Conservation (phyloP, 257 asterid species). For the Knoxia roxburghii region DNA sequence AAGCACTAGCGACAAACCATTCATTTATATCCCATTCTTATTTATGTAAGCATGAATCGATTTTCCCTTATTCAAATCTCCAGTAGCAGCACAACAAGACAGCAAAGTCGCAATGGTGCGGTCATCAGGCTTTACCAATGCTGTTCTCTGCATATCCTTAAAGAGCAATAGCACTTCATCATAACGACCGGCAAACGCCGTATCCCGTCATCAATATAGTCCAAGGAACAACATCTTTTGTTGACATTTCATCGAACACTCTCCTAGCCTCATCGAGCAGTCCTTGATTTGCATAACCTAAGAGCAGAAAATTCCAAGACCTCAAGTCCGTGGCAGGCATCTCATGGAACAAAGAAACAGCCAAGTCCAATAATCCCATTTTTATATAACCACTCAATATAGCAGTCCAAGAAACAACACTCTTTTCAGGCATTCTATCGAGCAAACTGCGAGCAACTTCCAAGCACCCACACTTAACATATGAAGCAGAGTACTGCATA, state of each 20-base stretch:
- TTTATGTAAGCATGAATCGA: conserved; percentile 31
- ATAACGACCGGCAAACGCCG: conserved; percentile 20
- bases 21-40: conserved; percentile 17
- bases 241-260: conserved; percentile 30
- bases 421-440: conserved; percentile 16
- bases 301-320: conserved; percentile 39
- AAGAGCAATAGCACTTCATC: conserved; percentile 25
- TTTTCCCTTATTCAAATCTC: conserved; percentile 31
- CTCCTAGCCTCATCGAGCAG: conserved; percentile 30
- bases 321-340: conserved; percentile 37
- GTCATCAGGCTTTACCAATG: conserved; percentile 30
- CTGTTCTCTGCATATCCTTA: conserved; percentile 25
- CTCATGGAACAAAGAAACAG: conserved; percentile 22
- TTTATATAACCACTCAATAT: conserved; percentile 27
- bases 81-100: conserved; percentile 35
- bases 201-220: conserved; percentile 33
- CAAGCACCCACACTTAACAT: conserved; percentile 28
- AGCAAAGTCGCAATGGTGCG: conserved; percentile 35
- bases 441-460: conserved; percentile 26
- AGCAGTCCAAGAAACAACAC: conserved; percentile 32
- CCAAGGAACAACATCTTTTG: conserved; percentile 39
- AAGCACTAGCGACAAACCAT: conserved; percentile 35
- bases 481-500: conserved; percentile 31
- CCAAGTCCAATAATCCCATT: conserved; percentile 31
- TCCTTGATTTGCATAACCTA: conserved; percentile 28